These are phyloP conservation scores for Brassica balearica DNA, from an alignment of 441 rosid species.

Conservation along the genomic window DNA sequence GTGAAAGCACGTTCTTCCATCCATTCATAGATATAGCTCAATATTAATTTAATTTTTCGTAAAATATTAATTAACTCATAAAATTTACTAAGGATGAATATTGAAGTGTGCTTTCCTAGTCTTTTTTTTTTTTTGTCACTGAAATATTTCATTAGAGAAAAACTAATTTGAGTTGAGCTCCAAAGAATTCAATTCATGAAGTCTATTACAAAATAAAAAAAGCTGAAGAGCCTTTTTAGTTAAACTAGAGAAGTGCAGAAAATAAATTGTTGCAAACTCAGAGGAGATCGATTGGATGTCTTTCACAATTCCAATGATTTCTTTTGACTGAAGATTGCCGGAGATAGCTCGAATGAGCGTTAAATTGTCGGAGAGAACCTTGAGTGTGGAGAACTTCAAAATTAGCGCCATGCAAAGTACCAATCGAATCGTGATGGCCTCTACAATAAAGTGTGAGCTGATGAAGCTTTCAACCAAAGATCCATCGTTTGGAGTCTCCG, in stretches of 20 bases:
- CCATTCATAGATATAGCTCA: background rate
- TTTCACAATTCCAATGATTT: background rate
- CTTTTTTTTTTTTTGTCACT: no score
- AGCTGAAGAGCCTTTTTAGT: no score
- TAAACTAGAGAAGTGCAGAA: no score
- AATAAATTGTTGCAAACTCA: background rate
- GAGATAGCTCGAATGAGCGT: background rate
- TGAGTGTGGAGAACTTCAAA: background rate
- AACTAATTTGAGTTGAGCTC: no score
- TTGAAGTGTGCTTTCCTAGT: no score
- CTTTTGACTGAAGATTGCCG: no score
- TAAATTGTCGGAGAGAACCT: background rate
- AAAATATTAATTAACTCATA: no score
- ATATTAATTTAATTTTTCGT: no score
- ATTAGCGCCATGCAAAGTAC: background rate
- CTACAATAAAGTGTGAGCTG: background rate
- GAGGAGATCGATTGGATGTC: background rate
- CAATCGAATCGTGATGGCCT: background rate
- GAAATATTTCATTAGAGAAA: no score
- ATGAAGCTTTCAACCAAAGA: background rate
- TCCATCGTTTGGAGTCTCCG: background rate
- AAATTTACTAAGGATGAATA: no score
- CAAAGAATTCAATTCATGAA: no score
- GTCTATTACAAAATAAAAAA: no score
- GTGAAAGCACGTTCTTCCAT: conserved; percentile 47